These are phyloP conservation scores for Akanthomyces dipterigenus DNA, from an alignment of 2,329 filamentous ascomycete genomes.

Conservation along the genomic window DNA sequence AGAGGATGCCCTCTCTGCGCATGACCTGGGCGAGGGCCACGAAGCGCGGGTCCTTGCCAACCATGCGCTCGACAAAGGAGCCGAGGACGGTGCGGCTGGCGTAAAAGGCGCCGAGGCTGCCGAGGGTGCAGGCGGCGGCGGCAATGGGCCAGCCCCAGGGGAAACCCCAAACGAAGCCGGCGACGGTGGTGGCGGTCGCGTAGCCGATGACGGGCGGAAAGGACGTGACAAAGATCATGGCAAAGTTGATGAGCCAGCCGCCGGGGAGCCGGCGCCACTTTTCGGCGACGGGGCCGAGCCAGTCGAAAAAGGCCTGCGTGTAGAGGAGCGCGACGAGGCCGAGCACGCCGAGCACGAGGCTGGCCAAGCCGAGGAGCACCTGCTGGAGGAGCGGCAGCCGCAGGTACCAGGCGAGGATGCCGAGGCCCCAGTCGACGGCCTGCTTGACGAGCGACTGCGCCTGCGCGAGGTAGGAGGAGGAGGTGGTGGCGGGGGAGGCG, in stretches of 20 bases:
- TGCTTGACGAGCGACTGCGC: background rate
- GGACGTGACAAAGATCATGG: constrained; percentile 65
- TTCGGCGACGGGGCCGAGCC: constrained; percentile 64
- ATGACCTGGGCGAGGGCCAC: constrained; percentile 81
- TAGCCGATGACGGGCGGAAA: constrained; percentile 89
- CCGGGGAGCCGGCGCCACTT: constrained; percentile 67
- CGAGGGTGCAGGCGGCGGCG: constrained; percentile 68
- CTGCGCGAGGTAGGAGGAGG: background rate
- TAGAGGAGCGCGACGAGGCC: constrained; percentile 67
- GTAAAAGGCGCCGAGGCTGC: constrained; percentile 73
- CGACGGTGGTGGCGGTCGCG: constrained; percentile 58
- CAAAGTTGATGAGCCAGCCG: constrained; percentile 72
- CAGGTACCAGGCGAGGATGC: constrained; percentile 43
- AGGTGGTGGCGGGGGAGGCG: background rate
- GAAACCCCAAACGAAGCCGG: constrained; percentile 51
- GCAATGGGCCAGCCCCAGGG: constrained; percentile 73
- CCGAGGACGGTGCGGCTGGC: constrained; percentile 73
- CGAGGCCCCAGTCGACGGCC: constrained; percentile 21
- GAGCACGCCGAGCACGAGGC: constrained; percentile 45
- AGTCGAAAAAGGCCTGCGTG: constrained; percentile 71
- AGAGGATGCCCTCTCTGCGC: constrained; percentile 80
- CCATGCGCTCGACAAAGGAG: constrained; percentile 69
- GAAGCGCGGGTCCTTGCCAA: constrained; percentile 80
- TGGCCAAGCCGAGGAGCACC: constrained; percentile 45
- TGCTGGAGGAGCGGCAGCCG: constrained; percentile 56